A percentile compares a stretch with the other conserved stretches of the same genome.
Conservation (phyloP, 768 basidiomycete species). For the Hydnum rufescens region DNA sequence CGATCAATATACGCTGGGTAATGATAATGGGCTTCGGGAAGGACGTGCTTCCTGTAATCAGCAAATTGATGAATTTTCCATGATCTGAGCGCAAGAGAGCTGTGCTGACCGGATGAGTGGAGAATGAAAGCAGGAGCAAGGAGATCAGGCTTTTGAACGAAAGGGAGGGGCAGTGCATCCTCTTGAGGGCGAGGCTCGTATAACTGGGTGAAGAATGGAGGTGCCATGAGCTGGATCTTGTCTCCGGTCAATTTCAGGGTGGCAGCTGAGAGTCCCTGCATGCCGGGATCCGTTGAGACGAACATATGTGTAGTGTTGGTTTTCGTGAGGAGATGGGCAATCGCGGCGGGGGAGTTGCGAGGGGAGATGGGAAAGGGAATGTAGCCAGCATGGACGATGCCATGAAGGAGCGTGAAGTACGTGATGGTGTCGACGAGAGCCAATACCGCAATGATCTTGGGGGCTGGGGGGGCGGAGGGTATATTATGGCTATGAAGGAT, state of each 20-base stretch:
- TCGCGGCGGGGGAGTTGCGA: slow-evolving; percentile 19
- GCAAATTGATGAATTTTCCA: not conserved
- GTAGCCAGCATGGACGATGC: slow-evolving; percentile 12
- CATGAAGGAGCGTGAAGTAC: slow-evolving; percentile 7
- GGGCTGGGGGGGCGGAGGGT: not conserved
- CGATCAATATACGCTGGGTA: slow-evolving; percentile 5
- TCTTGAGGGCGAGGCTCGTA: too few species aligned
- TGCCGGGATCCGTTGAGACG: slow-evolving; percentile 8
- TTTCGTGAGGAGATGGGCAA: slow-evolving; percentile 19
- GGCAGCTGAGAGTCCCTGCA: not conserved
- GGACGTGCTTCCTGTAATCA: slow-evolving; percentile 7
- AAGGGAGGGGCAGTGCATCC: not conserved
- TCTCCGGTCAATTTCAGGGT: too few species aligned
- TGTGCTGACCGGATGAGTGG: slow-evolving; percentile 15
- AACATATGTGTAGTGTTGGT: slow-evolving; percentile 14
- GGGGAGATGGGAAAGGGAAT: slow-evolving; percentile 19
- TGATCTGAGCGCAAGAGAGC: not conserved
- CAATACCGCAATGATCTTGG: slow-evolving; percentile 7
- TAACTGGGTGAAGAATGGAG: too few species aligned
- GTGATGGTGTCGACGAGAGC: slow-evolving; percentile 17
- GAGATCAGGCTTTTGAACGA: not conserved
- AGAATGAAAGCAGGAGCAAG: slow-evolving; percentile 12
- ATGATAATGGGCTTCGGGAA: slow-evolving; percentile 10
- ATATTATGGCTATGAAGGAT: not conserved
- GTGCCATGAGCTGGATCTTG: too few species aligned